Conservation (phyloP, 2,329 filamentous ascomycete genomes). For the Scolecobasidium constrictum region DNA sequence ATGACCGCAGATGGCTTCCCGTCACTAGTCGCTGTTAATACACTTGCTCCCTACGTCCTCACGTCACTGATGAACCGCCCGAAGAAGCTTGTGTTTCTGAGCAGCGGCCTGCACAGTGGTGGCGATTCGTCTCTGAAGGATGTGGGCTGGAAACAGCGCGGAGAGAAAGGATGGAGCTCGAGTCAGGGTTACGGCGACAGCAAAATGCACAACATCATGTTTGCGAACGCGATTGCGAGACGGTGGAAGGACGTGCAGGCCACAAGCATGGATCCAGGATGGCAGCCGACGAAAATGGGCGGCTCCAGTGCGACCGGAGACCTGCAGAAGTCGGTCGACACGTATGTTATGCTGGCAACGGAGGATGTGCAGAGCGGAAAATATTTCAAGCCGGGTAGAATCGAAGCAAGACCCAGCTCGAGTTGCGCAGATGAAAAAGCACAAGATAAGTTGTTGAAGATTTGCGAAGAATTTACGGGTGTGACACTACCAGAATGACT, state of each 20-base stretch:
- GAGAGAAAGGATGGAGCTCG: slow-evolving; percentile 22
- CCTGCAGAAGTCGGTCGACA: slow-evolving; percentile 35
- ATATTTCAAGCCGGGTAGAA: slow-evolving; percentile 27
- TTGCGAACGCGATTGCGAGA: slow-evolving; percentile 43
- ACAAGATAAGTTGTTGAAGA: slow-evolving; percentile 35
- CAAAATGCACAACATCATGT: slow-evolving; percentile 46
- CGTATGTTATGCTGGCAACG: slow-evolving; percentile 38
- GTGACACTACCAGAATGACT: slow-evolving; percentile 20
- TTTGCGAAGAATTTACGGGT: slow-evolving; percentile 24
- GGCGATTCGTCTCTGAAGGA: slow-evolving; percentile 34
- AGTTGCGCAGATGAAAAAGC: slow-evolving; percentile 30
- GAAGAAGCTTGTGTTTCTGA: slow-evolving; percentile 41
- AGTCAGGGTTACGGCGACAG: slow-evolving; percentile 40
- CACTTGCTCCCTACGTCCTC: slow-evolving; percentile 46
- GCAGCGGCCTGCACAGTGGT: slow-evolving; percentile 38
- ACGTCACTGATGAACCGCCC: slow-evolving; percentile 39
- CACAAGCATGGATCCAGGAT: slow-evolving; percentile 41
- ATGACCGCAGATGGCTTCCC: slow-evolving; percentile 37
- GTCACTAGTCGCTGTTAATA: slow-evolving; percentile 44
- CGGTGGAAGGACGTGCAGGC: slow-evolving; percentile 34
- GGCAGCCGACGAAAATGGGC: slow-evolving; percentile 46
- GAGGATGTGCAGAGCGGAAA: slow-evolving; percentile 27
- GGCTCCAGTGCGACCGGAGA: slow-evolving; percentile 36
- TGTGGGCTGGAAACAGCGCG: slow-evolving; percentile 26
- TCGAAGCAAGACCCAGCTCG: slow-evolving; percentile 19